phyloP scores from a whole-genome alignment of 2,329 filamentous ascomycete genomes.

The Westerdykella ornata region DNA sequence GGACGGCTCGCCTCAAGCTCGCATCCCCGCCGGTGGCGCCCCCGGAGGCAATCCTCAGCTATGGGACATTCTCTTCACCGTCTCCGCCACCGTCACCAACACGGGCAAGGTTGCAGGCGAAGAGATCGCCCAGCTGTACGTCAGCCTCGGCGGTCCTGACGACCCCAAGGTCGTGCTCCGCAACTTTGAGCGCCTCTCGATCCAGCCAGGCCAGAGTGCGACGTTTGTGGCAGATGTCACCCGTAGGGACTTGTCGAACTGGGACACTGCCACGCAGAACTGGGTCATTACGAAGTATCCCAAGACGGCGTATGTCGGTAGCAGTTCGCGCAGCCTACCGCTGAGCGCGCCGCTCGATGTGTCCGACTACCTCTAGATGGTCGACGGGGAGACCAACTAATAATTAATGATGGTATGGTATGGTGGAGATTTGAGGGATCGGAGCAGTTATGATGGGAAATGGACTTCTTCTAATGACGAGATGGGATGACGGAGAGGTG shows the following conservation, averaged over 20 bases:
- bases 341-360: constrained; percentile 35
- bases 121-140: constrained; percentile 67
- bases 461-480: too few species aligned
- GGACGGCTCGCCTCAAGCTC: constrained; percentile 53
- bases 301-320: constrained; percentile 56
- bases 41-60: constrained; percentile 55
- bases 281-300: constrained; percentile 61
- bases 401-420: constrained; percentile 1
- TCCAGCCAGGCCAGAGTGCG: constrained; percentile 61
- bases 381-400: background rate
- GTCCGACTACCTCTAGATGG: constrained; percentile 9
- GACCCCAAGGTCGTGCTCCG: constrained; percentile 64
- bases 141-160: constrained; percentile 70
- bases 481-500: too few species aligned
- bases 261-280: constrained; percentile 73
- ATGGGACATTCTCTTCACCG: constrained; percentile 63
- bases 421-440: background rate
- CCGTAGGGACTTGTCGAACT: constrained; percentile 78
- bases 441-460: too few species aligned
- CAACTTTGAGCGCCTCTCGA: constrained; percentile 70
- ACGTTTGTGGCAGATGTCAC: constrained; percentile 65
- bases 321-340: constrained; percentile 52
- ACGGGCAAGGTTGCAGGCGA: constrained; percentile 59
- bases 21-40: constrained; percentile 58
- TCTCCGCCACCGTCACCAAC: constrained; percentile 64